Evolutionary conservation across 371 early-diverging fungal genomes (phyloP), one percentile per base, ranked within the genome.

Genomic region (Syncephalastrum racemosum): DNA sequence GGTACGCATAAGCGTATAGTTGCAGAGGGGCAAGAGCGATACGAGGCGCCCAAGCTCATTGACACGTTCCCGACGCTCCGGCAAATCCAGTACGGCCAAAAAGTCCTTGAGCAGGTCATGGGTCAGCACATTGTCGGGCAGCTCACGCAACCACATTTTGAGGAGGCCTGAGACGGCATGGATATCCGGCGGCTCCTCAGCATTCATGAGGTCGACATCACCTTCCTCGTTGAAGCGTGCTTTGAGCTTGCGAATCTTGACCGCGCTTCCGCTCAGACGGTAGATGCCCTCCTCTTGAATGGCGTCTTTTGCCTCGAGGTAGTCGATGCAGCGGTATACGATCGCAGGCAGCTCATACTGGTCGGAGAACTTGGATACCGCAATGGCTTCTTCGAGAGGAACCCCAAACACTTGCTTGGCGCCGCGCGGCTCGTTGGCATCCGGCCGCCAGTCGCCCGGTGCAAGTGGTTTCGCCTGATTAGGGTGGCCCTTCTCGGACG

Each of bases 211-310:
- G 20, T 66, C 54, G 23, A 73, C 78, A 53, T 76, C 67, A 45
- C 76, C 71, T 56, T 59, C 69, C 16, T 73, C 65, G 60, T 97
- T 90, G 64, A 97, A 98, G 53, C 81, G 73, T 24, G 84, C 85
- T 67, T 90, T 92, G 54, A 98, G 72, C 22, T 44, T 54, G 52
- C 86, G 83, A 43, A 97, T 89, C 43, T 82, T 79, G 8, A 79
- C 63, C 6, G 86, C 66, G 23, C 89, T 86, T 20, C 98, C 98
- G 36, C 89, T 90, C 57, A 94, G 73, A 12, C 98, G 86, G 71
- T 97, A 98, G 24, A 98, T 90, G 10, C 98, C 98, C 75, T 97
- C 97, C 67, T 98, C 98, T n/a, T 79, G 59, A 46, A 79, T 74
- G 15, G 90, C 88, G 50, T 87, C 79, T 62, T 87, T 91, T 1